Evolutionary conservation across 2,329 filamentous ascomycete species (phyloP).

Genomic region (Teratosphaeria nubilosa): DNA sequence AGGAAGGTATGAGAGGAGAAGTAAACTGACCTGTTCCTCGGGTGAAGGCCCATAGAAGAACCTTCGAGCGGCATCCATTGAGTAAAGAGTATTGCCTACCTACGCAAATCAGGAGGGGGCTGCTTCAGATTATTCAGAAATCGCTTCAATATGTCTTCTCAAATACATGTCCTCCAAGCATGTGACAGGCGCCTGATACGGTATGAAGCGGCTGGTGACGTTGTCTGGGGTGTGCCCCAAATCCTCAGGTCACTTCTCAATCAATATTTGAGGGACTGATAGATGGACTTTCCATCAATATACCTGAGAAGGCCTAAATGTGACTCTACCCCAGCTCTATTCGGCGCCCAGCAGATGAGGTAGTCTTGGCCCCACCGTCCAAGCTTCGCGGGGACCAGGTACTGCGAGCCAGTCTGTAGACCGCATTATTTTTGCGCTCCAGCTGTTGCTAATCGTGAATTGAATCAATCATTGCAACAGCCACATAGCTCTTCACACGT

Average conservation of each 20-base stretch:
- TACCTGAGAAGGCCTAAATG: no score
- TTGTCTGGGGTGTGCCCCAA: neutral
- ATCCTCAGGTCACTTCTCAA: neutral
- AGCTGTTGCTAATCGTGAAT: neutral
- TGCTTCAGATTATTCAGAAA: neutral
- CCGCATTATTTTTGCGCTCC: neutral
- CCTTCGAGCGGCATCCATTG: slow-evolving; percentile 77
- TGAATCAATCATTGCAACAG: neutral
- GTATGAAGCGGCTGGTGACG: neutral
- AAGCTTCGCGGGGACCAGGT: neutral
- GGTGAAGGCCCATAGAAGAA: slow-evolving; percentile 90
- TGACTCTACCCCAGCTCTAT: no score
- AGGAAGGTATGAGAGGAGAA: neutral
- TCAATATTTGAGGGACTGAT: neutral
- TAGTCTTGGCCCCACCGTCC: neutral
- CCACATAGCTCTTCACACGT: neutral
- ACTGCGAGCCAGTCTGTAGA: no score
- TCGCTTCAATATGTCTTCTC: neutral
- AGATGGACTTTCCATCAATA: neutral
- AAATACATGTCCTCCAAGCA: neutral
- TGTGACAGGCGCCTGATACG: neutral
- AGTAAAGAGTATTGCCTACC: neutral
- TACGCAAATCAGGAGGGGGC: neutral
- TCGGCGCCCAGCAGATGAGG: no score
- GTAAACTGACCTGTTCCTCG: slow-evolving; percentile 65